phyloP scores from a whole-genome alignment of 495 filamentous ascomycete genomes.

The Penicillium egyptiacum region DNA sequence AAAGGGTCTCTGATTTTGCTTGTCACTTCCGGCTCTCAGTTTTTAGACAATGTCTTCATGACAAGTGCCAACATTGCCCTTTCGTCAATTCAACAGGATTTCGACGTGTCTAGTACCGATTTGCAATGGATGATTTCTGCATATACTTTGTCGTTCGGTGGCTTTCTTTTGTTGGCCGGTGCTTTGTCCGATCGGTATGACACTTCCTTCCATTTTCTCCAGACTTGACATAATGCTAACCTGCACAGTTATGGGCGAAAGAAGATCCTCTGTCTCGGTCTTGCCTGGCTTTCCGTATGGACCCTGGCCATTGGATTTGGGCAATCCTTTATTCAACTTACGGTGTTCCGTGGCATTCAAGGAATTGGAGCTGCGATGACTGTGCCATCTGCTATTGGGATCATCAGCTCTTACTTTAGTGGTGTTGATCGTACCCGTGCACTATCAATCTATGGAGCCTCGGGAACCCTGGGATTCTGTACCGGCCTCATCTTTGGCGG shows the following conservation, averaged over 20 bases:
- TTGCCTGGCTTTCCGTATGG: slow-evolving; percentile 38
- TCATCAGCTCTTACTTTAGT: slow-evolving; percentile 42
- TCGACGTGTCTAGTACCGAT: slow-evolving; percentile 33
- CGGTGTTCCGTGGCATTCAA: slow-evolving; percentile 38
- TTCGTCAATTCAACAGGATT: slow-evolving; percentile 40
- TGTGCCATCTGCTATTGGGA: slow-evolving; percentile 40
- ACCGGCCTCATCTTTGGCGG: slow-evolving; percentile 40
- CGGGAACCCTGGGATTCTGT: slow-evolving; percentile 40
- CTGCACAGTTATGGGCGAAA: slow-evolving; percentile 35
- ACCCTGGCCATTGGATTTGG: slow-evolving; percentile 40
- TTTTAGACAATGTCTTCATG: slow-evolving; percentile 44
- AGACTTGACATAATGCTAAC: slow-evolving; percentile 1
- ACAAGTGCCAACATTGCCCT: slow-evolving; percentile 40
- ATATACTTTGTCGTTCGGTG: slow-evolving; percentile 40
- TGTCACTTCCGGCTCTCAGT: slow-evolving; percentile 41
- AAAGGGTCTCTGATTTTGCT: slow-evolving; percentile 36
- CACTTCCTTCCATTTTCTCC: neutral
- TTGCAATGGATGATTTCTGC: slow-evolving; percentile 45
- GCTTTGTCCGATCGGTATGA: slow-evolving; percentile 38
- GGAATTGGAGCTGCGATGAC: slow-evolving; percentile 41
- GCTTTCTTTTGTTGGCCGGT: slow-evolving; percentile 36
- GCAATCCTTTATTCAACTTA: slow-evolving; percentile 37
- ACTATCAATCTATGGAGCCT: slow-evolving; percentile 38
- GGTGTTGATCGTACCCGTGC: slow-evolving; percentile 36
- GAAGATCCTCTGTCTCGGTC: slow-evolving; percentile 35